Conservation (phyloP, 352 stramenopile genomes). For the Hyaloperonospora arabidopsidis region DNA sequence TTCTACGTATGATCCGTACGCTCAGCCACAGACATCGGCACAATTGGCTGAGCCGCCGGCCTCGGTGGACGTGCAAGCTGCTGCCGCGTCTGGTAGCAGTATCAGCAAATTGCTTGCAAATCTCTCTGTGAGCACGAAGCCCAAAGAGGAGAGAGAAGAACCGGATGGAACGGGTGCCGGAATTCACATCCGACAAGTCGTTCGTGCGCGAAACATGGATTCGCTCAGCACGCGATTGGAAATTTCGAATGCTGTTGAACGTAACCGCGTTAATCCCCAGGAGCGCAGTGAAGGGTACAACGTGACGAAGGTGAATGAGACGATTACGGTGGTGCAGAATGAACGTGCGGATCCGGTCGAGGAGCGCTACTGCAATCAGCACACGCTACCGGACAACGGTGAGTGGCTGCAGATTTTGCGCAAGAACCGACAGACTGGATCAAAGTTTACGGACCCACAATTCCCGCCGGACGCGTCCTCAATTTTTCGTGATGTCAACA, state of each 20-base stretch:
- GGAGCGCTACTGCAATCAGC: slow-evolving; percentile 64
- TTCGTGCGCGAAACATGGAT: slow-evolving; percentile 62
- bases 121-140: slow-evolving; percentile 40
- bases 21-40: slow-evolving; percentile 19
- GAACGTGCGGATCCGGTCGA: slow-evolving; percentile 46
- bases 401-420: slow-evolving; percentile 74
- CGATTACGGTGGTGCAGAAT: slow-evolving; percentile 62
- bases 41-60: slow-evolving; percentile 34
- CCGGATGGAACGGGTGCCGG: slow-evolving; percentile 54
- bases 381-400: slow-evolving; percentile 53
- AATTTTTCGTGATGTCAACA: slow-evolving; percentile 52
- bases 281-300: slow-evolving; percentile 67
- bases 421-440: slow-evolving; percentile 54
- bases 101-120: slow-evolving; percentile 61
- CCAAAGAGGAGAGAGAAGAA: slow-evolving; percentile 46
- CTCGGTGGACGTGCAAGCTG: slow-evolving; percentile 38
- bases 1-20: slow-evolving; percentile 29
- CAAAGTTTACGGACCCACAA: slow-evolving; percentile 78
- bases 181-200: slow-evolving; percentile 47
- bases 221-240: slow-evolving; percentile 57
- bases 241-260: slow-evolving; percentile 64
- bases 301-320: slow-evolving; percentile 61
- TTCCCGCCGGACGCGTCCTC: slow-evolving; percentile 64
- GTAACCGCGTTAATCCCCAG: slow-evolving; percentile 45
- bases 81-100: slow-evolving; percentile 28